Base-by-base conservation (phyloP, 78 protist genomes). In the Dictyostelium purpureum region DNA sequence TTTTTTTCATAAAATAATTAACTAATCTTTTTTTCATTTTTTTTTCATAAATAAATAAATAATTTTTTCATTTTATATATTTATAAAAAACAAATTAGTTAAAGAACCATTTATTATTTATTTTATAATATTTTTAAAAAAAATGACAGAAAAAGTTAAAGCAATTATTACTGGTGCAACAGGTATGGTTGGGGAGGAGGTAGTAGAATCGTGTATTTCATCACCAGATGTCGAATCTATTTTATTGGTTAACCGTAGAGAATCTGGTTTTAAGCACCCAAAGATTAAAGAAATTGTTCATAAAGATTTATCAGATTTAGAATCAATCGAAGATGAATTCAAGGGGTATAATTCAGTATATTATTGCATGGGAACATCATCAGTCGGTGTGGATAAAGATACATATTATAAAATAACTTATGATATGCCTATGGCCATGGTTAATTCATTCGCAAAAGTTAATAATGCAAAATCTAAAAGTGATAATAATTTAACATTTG, bases 111-210 rank as follows among this genome's bases (percentile, higher is more conserved):
- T n/a, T n/a, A n/a, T n/a, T n/a, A n/a, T n/a, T n/a, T n/a, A n/a
- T n/a, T n/a, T n/a, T n/a, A n/a, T n/a, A n/a, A n/a, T n/a, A n/a
- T n/a, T n/a, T n/a, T n/a, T n/a, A n/a, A n/a, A n/a, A n/a, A n/a
- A n/a, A n/a, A n/a, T n/a, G n/a, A n/a, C n/a, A n/a, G n/a, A 43
- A 24, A 71, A 43, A 45, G 43, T 71, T 14, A 71, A 31, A 24
- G 61, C 78, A 43, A 71, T 71, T 26, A 71, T 71, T 21, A 71
- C 78, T 12, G 78, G 78, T 45, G 78, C 78, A n/a, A 71, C 57
- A 28, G 78, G 78, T 43, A 71, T 71, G 78, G 14, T 71, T 11
- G 78, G 78, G 1, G 78, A 71, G 26, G 78, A 59, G 40, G 78
- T 71, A 21, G 59, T 40, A 43, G 40, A 43, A 14, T n/a, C 19